A percentile compares a stretch with the other conserved stretches of the same genome.
phyloP scores from a whole-genome alignment of 305 asterid genomes.

The Solanum hybrid region DNA sequence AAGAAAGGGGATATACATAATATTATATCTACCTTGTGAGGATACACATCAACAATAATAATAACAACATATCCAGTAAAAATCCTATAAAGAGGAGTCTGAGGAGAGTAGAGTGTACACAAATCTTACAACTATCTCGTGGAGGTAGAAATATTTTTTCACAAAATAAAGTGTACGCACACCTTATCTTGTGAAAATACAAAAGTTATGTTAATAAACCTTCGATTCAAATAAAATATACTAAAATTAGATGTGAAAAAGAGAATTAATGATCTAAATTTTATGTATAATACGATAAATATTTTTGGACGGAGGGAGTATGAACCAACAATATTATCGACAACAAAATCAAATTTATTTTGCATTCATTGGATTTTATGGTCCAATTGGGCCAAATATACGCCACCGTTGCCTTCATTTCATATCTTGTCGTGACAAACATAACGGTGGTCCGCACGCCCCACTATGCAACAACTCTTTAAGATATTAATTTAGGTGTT shows the following conservation, averaged over 20 bases:
- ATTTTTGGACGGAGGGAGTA: neutral
- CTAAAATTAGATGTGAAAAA: too few relatives aligned
- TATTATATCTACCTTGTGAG: neutral
- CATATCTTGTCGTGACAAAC: neutral
- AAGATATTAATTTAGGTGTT: neutral
- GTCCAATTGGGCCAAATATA: neutral
- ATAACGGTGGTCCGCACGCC: slow-evolving; percentile 2
- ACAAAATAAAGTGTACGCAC: neutral
- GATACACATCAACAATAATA: too few relatives aligned
- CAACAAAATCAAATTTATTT: slow-evolving; percentile 5
- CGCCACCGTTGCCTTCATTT: neutral
- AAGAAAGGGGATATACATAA: neutral
- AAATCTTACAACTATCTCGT: neutral
- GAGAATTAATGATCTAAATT: neutral
- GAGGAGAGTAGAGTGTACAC: neutral
- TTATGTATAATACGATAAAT: too few relatives aligned
- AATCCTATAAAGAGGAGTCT: neutral
- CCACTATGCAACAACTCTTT: neutral
- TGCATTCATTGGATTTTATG: neutral
- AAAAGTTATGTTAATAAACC: neutral
- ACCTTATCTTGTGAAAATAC: neutral
- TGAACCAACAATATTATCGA: neutral
- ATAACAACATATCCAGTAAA: too few relatives aligned
- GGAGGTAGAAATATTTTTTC: neutral
- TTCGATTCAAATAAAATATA: neutral